These are phyloP conservation scores for Alternaria sp. DNA, from an alignment of 2,329 filamentous ascomycete species.

Conservation along the genomic window DNA sequence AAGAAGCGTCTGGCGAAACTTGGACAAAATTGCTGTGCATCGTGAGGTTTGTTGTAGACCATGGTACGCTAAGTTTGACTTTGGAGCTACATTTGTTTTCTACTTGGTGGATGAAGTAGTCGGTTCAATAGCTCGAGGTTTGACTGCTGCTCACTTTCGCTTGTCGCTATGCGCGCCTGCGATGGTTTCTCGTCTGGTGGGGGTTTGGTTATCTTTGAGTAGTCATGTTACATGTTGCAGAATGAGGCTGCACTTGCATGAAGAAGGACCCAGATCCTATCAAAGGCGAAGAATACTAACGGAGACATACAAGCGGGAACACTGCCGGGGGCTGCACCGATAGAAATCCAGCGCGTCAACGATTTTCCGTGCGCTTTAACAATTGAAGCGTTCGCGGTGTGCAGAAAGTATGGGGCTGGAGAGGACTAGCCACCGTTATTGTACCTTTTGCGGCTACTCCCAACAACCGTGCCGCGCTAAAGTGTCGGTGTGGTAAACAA, in stretches of 20 bases:
- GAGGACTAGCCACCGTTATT: constrained; percentile 12
- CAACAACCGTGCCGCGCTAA: constrained; percentile 20
- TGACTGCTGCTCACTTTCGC: background rate
- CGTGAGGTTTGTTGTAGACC: background rate
- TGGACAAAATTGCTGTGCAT: background rate
- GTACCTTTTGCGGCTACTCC: constrained; percentile 25
- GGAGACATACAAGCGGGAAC: constrained; percentile 5
- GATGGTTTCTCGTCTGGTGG: background rate
- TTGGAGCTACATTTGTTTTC: background rate
- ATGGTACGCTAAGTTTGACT: background rate
- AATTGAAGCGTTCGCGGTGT: background rate
- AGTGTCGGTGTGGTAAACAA: constrained; percentile 31
- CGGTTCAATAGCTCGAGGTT: background rate
- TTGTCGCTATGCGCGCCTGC: constrained; percentile 9
- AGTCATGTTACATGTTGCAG: constrained; percentile 2
- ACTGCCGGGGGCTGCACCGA: background rate
- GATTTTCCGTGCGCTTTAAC: background rate
- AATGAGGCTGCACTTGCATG: constrained; percentile 17
- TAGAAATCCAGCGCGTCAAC: background rate
- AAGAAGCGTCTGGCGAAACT: background rate
- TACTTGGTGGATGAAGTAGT: background rate
- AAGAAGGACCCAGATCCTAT: constrained; percentile 11
- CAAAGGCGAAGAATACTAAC: constrained; percentile 10
- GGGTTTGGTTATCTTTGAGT: background rate
- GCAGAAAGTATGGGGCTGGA: constrained; percentile 13